These are phyloP conservation scores for Rubia peregrina DNA, from an alignment of 305 asterid species.

Conservation along the genomic window DNA sequence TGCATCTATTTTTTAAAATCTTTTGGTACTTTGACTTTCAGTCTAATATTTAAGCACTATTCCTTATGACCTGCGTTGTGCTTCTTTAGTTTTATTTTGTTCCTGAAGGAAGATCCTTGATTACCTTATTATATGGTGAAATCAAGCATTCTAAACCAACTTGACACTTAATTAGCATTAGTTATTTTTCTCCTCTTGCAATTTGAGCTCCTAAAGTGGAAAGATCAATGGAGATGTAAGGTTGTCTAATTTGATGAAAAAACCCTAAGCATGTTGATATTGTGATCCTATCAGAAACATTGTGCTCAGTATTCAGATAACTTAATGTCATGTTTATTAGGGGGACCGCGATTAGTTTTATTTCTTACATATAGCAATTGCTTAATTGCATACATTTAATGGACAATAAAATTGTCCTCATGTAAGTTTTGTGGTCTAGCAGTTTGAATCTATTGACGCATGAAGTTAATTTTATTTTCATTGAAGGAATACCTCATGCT, in stretches of 20 bases:
- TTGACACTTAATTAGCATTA: background rate
- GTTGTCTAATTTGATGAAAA: background rate
- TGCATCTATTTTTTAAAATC: constrained; percentile 22
- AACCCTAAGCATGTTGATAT: background rate
- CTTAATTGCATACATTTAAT: background rate
- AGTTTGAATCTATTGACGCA: background rate
- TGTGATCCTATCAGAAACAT: background rate
- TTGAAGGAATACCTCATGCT: background rate
- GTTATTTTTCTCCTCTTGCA: background rate
- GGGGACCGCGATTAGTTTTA: background rate
- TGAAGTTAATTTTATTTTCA: background rate
- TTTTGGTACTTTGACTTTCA: constrained; percentile 24
- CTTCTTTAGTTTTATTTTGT: background rate
- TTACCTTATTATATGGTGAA: background rate
- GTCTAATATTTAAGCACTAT: background rate
- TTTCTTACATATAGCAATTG: background rate
- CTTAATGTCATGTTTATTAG: background rate
- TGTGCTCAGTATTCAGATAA: background rate
- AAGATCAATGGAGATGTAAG: background rate
- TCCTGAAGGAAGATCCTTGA: background rate
- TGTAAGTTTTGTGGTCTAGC: background rate
- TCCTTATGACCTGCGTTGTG: background rate
- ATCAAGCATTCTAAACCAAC: background rate
- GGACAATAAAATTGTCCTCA: background rate
- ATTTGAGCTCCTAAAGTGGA: background rate